Conservation (phyloP, 1,284 basidiomycete genomes). For the Butyriboletus appendiculatus region DNA sequence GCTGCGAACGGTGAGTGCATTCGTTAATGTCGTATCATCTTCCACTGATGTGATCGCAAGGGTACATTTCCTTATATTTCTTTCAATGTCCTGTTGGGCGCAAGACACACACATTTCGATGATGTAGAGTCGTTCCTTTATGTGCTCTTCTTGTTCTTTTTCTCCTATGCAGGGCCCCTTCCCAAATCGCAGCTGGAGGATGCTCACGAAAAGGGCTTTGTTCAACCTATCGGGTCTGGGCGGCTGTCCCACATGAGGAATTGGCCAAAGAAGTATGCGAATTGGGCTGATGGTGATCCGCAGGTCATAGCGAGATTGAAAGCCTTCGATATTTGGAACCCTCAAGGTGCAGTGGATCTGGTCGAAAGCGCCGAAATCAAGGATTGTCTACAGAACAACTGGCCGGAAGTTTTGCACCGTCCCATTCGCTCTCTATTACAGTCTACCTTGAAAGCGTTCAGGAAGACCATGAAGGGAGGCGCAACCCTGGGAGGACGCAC, state of each 20-base stretch:
- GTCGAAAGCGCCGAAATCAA: too few species aligned
- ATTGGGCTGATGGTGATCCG: conserved; percentile 7
- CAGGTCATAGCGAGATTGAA: too few species aligned
- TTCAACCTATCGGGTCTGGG: not conserved
- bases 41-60: not conserved
- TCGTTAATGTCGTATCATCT: not conserved
- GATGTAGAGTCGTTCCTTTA: conserved; percentile 18
- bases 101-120: conserved; percentile 6
- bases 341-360: too few species aligned
- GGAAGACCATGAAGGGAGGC: too few species aligned
- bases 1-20: not conserved
- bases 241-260: not conserved
- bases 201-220: not conserved
- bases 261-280: conserved; percentile 1
- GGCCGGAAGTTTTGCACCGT: too few species aligned
- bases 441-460: too few species aligned
- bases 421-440: too few species aligned
- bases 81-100: not conserved
- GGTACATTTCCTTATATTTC: conserved; percentile 4
- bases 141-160: conserved; percentile 13
- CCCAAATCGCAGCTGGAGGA: not conserved
- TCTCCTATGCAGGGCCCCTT: conserved; percentile 8
- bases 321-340: too few species aligned
- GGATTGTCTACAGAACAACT: too few species aligned
- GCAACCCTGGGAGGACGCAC: too few species aligned